Conservation (phyloP, 805 yeast genomes). For the Vanderwaltozyma polyspora region DNA sequence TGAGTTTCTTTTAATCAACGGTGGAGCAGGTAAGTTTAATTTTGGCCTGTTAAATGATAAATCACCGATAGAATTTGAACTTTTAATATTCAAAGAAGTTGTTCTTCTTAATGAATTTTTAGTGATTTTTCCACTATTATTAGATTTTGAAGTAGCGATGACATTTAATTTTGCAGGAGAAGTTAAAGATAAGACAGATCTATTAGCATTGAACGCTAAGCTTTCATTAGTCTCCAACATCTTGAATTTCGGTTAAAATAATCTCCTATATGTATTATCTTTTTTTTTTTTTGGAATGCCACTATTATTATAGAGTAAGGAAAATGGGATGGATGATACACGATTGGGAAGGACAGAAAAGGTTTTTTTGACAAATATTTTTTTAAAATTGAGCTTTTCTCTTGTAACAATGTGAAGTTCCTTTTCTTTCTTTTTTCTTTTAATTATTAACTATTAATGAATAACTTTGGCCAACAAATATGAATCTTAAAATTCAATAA, state of each 20-base stretch:
- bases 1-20: slow-evolving; percentile 22
- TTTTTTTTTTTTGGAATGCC: no score
- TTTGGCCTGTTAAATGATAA: slow-evolving; percentile 16
- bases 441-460: no score
- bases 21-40: slow-evolving; percentile 21
- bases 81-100: slow-evolving; percentile 11
- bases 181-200: slow-evolving; percentile 31
- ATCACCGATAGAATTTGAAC: neutral
- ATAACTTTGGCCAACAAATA: no score
- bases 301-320: no score
- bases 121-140: slow-evolving; percentile 14
- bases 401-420: no score
- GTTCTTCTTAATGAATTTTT: slow-evolving; percentile 18
- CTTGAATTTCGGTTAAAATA: slow-evolving; percentile 3
- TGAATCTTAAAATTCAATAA: no score
- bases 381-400: no score
- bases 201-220: slow-evolving; percentile 16
- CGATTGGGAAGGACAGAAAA: no score
- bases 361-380: no score
- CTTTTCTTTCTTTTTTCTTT: no score
- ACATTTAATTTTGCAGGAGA: slow-evolving; percentile 40
- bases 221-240: slow-evolving; percentile 4
- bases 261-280: neutral
- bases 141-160: slow-evolving; percentile 20
- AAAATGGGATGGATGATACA: no score